These are phyloP conservation scores for Biscutella laevigata DNA, from an alignment of 441 rosid species.

Conservation along the genomic window DNA sequence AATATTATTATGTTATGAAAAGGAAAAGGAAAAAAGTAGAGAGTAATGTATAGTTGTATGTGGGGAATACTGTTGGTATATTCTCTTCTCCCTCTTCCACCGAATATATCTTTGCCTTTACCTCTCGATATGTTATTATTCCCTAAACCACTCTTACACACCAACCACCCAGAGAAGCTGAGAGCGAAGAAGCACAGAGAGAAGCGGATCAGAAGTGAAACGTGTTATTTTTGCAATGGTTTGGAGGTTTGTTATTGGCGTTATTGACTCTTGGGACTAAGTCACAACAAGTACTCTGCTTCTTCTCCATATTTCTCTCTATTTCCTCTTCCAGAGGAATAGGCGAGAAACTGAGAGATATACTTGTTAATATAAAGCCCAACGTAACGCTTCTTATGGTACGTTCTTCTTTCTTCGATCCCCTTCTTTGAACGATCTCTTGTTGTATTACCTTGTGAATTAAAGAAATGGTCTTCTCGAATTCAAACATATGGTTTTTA, in stretches of 20 bases:
- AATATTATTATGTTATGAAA: too few species aligned
- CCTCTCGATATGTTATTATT: slow-evolving; percentile 18
- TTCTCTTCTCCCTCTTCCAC: slow-evolving; percentile 38
- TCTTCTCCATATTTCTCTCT: not conserved
- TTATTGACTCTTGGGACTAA: slow-evolving; percentile 42
- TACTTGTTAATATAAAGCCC: slow-evolving; percentile 1
- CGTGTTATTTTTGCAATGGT: slow-evolving; percentile 33
- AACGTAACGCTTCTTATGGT: slow-evolving; percentile 20
- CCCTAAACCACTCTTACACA: slow-evolving; percentile 13
- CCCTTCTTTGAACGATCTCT: not conserved
- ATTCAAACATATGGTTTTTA: not conserved
- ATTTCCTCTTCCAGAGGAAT: slow-evolving; percentile 20
- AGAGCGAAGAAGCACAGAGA: not conserved
- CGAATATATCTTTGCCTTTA: slow-evolving; percentile 16
- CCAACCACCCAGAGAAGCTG: not conserved
- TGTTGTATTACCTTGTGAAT: slow-evolving; percentile 20
- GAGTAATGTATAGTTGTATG: slow-evolving; percentile 24
- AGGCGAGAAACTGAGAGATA: slow-evolving; percentile 17
- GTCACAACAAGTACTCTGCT: slow-evolving; percentile 37
- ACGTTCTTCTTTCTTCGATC: slow-evolving; percentile 8
- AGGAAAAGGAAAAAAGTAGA: slow-evolving; percentile 9
- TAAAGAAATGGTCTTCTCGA: slow-evolving; percentile 30
- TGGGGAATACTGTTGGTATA: slow-evolving; percentile 42
- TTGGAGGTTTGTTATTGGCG: slow-evolving; percentile 40
- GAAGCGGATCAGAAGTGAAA: not conserved